These are phyloP conservation scores for Kurtzmaniella cleridarum DNA, from an alignment of 805 yeast species.

Conservation along the genomic window DNA sequence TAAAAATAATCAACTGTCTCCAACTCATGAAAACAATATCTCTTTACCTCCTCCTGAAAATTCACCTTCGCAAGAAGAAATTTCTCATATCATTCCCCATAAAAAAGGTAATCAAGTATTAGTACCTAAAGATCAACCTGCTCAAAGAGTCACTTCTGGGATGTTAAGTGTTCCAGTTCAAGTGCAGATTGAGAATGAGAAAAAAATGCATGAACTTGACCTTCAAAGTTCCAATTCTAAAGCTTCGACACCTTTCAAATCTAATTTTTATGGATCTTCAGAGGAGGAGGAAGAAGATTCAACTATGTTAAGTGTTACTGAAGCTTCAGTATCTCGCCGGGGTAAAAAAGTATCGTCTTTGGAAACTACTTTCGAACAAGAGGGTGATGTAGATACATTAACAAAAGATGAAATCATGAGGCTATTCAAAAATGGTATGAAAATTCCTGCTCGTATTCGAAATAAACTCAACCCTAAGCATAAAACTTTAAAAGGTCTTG, in stretches of 20 bases:
- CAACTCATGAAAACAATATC: constrained; percentile 14
- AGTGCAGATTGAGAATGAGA: constrained; percentile 19
- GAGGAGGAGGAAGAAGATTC: constrained; percentile 1
- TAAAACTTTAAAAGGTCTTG: constrained; percentile 10
- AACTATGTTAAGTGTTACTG: neutral
- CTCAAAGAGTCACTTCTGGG: constrained; percentile 34
- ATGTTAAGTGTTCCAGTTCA: constrained; percentile 34
- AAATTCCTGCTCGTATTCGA: constrained; percentile 5
- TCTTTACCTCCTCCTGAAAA: constrained; percentile 34
- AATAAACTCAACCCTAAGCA: constrained; percentile 1
- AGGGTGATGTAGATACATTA: constrained; percentile 6
- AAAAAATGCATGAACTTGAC: constrained; percentile 5
- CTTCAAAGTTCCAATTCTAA: constrained; percentile 1
- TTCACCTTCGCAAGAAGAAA: constrained; percentile 5
- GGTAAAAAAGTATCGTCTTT: neutral
- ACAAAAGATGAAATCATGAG: constrained; percentile 16
- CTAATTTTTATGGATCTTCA: constrained; percentile 1
- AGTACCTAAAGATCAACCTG: constrained; percentile 7
- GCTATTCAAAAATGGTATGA: constrained; percentile 18
- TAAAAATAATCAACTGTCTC: constrained; percentile 4
- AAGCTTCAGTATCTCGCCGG: neutral
- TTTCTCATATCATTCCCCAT: constrained; percentile 21
- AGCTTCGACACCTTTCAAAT: neutral
- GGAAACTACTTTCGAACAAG: neutral
- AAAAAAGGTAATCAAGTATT: constrained; percentile 13